Percentiles rank a stretch among this genome's conserved stretches.
These are phyloP conservation scores for Gliomastix tumulicola DNA, from an alignment of 2,329 filamentous ascomycete species.

Conservation along the genomic window DNA sequence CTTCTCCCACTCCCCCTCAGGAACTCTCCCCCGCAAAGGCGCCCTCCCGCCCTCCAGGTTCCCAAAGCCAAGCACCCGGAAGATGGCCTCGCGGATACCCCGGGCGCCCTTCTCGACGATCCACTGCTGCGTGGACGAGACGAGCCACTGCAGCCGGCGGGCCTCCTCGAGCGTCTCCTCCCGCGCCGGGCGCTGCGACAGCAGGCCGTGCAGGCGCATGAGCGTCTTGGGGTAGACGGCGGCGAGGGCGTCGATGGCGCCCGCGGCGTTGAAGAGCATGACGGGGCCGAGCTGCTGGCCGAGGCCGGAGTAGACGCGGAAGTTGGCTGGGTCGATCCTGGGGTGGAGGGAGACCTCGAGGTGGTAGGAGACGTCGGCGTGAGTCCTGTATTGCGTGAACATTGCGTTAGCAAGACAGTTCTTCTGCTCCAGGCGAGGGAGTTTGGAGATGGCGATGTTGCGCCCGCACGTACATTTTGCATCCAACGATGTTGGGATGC, in stretches of 20 bases:
- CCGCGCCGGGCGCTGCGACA: constrained; percentile 21
- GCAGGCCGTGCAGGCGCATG: constrained; percentile 46
- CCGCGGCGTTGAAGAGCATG: constrained; percentile 55
- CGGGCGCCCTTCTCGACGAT: constrained; percentile 54
- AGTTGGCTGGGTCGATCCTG: constrained; percentile 51
- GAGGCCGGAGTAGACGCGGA: constrained; percentile 58
- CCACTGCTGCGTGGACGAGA: constrained; percentile 55
- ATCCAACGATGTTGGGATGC: no score
- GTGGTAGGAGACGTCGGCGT: constrained; percentile 58
- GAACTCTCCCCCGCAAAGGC: constrained; percentile 49
- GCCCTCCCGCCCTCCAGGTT: constrained; percentile 50
- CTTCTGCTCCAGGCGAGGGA: no score
- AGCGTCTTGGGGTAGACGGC: constrained; percentile 59
- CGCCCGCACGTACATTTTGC: no score
- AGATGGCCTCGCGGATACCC: constrained; percentile 58
- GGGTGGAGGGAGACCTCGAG: constrained; percentile 55
- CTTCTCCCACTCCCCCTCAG: constrained; percentile 26
- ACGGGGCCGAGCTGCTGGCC: constrained; percentile 61
- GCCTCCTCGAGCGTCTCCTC: constrained; percentile 42
- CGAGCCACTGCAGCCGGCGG: constrained; percentile 51
- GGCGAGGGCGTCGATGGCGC: constrained; percentile 60
- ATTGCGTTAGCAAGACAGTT: no score
- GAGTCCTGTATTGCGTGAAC: no score
- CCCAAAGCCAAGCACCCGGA: constrained; percentile 48
- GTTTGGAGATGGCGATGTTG: no score